These are phyloP conservation scores for Veloboletus limbatus DNA, from an alignment of 1,284 basidiomycete species.

Conservation along the genomic window DNA sequence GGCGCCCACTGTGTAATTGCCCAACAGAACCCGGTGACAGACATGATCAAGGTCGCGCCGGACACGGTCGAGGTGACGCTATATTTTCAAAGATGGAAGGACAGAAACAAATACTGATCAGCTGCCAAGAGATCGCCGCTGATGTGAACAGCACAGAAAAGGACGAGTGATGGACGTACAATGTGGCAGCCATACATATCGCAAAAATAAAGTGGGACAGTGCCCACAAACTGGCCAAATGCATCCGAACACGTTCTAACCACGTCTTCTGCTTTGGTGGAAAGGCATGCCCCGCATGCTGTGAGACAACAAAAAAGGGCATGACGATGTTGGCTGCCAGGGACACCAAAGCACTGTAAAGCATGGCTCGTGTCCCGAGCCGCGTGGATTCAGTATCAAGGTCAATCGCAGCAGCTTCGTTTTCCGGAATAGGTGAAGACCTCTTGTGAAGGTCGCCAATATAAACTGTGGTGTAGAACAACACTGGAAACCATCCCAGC, in stretches of 20 bases:
- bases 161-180: slow-evolving; percentile 47
- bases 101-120: slow-evolving; percentile 12
- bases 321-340: slow-evolving; percentile 69
- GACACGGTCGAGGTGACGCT: slow-evolving; percentile 64
- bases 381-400: slow-evolving; percentile 72
- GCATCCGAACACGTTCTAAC: slow-evolving; percentile 44
- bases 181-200: slow-evolving; percentile 68
- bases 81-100: slow-evolving; percentile 10
- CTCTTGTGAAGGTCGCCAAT: slow-evolving; percentile 82
- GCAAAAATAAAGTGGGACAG: slow-evolving; percentile 69
- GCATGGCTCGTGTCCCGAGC: slow-evolving; percentile 80
- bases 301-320: slow-evolving; percentile 63
- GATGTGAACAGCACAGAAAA: slow-evolving; percentile 11
- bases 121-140: slow-evolving; percentile 11
- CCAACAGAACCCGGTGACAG: slow-evolving; percentile 73
- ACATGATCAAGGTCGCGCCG: slow-evolving; percentile 64
- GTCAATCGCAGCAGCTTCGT: slow-evolving; percentile 37
- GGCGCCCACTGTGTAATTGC: slow-evolving; percentile 80
- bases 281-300: slow-evolving; percentile 13
- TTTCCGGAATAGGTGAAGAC: slow-evolving; percentile 37
- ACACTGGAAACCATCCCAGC: slow-evolving; percentile 86
- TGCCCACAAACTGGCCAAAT: slow-evolving; percentile 73
- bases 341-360: slow-evolving; percentile 72
- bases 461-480: slow-evolving; percentile 88
- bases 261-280: slow-evolving; percentile 24